Percentiles rank a stretch among this genome's conserved stretches.
Evolutionary conservation across 257 asterid genomes (phyloP).

Genomic region (Penstemon newberryi): DNA sequence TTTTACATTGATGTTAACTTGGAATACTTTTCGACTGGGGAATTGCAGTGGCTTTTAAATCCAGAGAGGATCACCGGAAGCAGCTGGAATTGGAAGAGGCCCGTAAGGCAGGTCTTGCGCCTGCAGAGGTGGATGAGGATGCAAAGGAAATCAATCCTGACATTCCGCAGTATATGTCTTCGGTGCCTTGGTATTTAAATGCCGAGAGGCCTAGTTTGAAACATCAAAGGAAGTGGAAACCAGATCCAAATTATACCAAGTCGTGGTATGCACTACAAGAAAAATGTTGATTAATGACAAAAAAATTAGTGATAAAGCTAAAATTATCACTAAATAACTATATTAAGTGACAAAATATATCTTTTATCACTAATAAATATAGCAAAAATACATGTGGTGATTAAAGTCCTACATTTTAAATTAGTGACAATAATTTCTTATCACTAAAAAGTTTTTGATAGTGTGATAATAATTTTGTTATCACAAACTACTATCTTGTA

Average conservation of each 20-base stretch:
- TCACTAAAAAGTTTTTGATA: no score
- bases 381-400: no score
- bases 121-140: conserved; percentile 95
- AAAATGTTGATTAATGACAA: no score
- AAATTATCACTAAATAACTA: no score
- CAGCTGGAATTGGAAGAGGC: conserved; percentile 94
- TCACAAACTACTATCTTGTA: no score
- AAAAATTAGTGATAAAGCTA: no score
- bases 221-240: conserved; percentile 99
- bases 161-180: conserved; percentile 96
- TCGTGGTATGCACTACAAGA: conserved; percentile 57
- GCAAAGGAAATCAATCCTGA: conserved; percentile 98
- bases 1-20: background rate
- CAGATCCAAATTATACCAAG: conserved; percentile 74
- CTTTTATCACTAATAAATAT: no score
- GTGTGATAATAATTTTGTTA: no score
- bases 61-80: conserved; percentile 95
- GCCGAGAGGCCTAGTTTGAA: conserved; percentile 94
- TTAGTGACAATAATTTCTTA: no score
- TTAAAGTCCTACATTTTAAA: no score
- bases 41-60: conserved; percentile 76
- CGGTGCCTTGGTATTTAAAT: conserved; percentile 94
- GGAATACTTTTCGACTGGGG: conserved; percentile 7
- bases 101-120: conserved; percentile 97
- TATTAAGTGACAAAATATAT: no score